phyloP scores from a whole-genome alignment of 169 alveolate genomes.

The Plasmodium gonderi region DNA sequence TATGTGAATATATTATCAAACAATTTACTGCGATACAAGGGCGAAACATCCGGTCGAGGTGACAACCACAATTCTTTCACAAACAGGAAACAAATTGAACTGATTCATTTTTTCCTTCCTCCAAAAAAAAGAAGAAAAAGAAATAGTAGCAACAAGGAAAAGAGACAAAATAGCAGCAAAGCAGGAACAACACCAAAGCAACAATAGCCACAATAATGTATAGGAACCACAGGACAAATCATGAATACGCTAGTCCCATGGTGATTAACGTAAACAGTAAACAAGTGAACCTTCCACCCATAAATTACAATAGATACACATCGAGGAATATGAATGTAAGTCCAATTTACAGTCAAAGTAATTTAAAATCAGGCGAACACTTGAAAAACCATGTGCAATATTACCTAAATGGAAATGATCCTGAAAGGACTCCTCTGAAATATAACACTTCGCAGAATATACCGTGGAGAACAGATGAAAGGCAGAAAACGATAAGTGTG shows the following conservation, averaged over 20 bases:
- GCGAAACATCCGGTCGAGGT: neutral
- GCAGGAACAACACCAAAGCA: neutral
- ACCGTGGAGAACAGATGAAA: slow-evolving; percentile 14
- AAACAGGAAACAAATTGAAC: neutral
- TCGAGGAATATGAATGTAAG: neutral
- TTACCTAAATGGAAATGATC: neutral
- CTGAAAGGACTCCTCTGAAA: slow-evolving; percentile 9
- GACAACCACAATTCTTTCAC: neutral
- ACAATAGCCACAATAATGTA: neutral
- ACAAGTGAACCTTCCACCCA: neutral
- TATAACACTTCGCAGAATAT: slow-evolving; percentile 28
- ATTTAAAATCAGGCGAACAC: neutral
- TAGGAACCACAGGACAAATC: slow-evolving; percentile 10
- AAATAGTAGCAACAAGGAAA: too few species aligned
- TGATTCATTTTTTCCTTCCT: neutral
- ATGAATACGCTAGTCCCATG: slow-evolving; percentile 51
- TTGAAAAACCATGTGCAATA: neutral
- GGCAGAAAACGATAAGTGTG: slow-evolving; percentile 3
- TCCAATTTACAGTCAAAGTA: slow-evolving; percentile 10
- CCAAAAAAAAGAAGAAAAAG: neutral
- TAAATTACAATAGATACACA: slow-evolving; percentile 7
- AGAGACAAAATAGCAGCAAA: too few species aligned
- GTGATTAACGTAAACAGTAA: slow-evolving; percentile 20
- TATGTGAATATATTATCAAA: neutral
- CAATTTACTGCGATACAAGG: neutral